These are phyloP conservation scores for Cladophialophora chaetospira DNA, from an alignment of 2,329 filamentous ascomycete species.

Conservation along the genomic window DNA sequence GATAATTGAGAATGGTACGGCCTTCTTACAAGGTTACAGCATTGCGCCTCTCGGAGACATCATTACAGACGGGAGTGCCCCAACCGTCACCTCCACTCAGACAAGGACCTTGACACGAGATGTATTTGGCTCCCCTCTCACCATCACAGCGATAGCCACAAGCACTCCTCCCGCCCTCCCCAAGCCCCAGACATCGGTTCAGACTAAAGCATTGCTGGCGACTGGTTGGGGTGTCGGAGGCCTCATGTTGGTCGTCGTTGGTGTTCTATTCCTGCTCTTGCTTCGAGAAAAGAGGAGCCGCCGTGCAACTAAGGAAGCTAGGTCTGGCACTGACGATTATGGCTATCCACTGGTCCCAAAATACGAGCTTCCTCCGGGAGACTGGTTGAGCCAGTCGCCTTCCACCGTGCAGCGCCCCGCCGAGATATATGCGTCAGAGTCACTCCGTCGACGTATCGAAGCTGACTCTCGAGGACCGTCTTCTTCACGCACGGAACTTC, in stretches of 20 bases:
- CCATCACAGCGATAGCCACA: constrained; percentile 4
- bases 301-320: background rate
- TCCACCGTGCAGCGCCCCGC: background rate
- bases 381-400: background rate
- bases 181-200: background rate
- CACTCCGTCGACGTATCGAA: background rate
- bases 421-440: background rate
- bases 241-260: constrained; percentile 7
- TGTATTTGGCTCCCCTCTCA: constrained; percentile 8
- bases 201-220: background rate
- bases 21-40: constrained; percentile 12
- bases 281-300: constrained; percentile 13
- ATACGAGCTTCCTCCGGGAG: background rate
- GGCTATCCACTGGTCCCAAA: constrained; percentile 8
- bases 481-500: background rate
- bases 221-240: constrained; percentile 11
- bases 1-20: constrained; percentile 11
- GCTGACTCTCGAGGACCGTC: constrained; percentile 4
- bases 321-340: constrained; percentile 4
- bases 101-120: constrained; percentile 11
- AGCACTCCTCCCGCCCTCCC: background rate
- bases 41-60: constrained; percentile 13
- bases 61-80: background rate
- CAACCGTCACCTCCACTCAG: background rate
- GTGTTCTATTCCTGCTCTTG: constrained; percentile 7